phyloP scores from a whole-genome alignment of 805 yeast genomes.

The Ogataea siamensis region DNA sequence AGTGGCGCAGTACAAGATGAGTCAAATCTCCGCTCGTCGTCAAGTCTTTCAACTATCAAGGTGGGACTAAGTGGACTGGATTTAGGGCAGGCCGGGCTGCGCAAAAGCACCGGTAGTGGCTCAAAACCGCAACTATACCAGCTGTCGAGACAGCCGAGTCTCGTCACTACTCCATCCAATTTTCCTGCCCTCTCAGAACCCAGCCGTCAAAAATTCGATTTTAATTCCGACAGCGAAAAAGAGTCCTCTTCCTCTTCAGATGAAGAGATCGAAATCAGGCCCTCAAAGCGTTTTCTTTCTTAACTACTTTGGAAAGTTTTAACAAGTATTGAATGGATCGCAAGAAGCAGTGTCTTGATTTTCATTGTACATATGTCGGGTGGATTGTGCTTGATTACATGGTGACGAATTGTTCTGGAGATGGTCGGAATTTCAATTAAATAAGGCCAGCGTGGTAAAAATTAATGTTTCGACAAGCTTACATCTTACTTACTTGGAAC shows the following conservation, averaged over 20 bases:
- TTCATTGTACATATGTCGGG: no score
- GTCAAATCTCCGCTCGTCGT: conserved; percentile 10
- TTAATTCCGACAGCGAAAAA: conserved; percentile 35
- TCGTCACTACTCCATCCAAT: conserved; percentile 7
- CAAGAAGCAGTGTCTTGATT: no score
- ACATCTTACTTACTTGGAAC: no score
- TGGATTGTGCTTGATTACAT: no score
- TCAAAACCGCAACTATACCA: conserved; percentile 32
- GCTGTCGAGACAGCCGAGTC: conserved; percentile 33
- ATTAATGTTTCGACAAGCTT: no score
- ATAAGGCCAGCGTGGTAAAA: no score
- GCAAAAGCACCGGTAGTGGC: conserved; percentile 30
- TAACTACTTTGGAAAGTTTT: background rate
- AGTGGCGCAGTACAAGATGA: no score
- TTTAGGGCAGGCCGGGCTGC: conserved; percentile 29
- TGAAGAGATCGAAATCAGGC: conserved; percentile 24
- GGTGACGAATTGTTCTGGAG: no score
- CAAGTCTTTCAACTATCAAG: conserved; percentile 30
- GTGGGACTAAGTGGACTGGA: conserved; percentile 34
- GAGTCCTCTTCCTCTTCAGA: conserved; percentile 30
- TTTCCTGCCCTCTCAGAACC: conserved; percentile 8
- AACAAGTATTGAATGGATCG: no score
- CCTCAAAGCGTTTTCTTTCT: conserved; percentile 16
- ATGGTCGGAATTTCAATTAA: no score
- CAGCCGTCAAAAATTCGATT: conserved; percentile 34